Base-by-base conservation (phyloP, 345 rosid species). In the Salix koriyanagi region DNA sequence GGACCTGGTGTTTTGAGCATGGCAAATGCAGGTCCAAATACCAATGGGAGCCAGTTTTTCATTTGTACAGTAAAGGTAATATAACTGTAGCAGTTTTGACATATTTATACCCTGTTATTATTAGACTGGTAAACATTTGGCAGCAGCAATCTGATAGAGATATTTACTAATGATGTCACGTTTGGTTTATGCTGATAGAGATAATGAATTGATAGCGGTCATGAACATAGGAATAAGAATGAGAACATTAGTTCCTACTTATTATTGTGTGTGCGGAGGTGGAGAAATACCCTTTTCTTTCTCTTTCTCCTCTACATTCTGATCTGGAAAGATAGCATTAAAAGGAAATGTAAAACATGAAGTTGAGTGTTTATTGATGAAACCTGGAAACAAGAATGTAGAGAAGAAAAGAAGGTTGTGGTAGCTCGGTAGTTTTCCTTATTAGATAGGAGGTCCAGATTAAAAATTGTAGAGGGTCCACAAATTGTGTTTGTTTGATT, bases 11-110 rank as follows among this genome's bases (percentile, higher is more conserved):
- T 91, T 21, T 75, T 93, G 83, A 95, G 97, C 85, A 95, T 95
- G 97, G 99, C 99, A 23, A 95, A 91, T 75, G 94, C 97, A 64
- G 96, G 99, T 74, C 97, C 99, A 36, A 85, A 91, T 65, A 95
- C 99, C 65, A 95, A 93, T 58, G 97, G 99, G 44, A 91, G 97
- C 85, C 99, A 95, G 75, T 93, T 95, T 83, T 92, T 95, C 88
- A 89, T 93, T 80, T 93, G 96, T 79, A 91, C 99, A 7, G 88
- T 95, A 28, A 87, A 89, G 92, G 99, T 95, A 52, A 75, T 76
- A 70, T 34, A 28, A 48, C 58, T 70, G 74, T 69, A 60, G 66
- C 76, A n/a, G 2, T 65, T 19, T 69, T 76, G 5, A 16, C 19
- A 26, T 70, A 30, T 62, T 62, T 62, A 19, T 19, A 52, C 18